Evolutionary conservation across 1,139 yeast species (phyloP), one percentile per base, ranked within the genome.

Genomic region (Hemisphaericaspora xylanilytica): DNA sequence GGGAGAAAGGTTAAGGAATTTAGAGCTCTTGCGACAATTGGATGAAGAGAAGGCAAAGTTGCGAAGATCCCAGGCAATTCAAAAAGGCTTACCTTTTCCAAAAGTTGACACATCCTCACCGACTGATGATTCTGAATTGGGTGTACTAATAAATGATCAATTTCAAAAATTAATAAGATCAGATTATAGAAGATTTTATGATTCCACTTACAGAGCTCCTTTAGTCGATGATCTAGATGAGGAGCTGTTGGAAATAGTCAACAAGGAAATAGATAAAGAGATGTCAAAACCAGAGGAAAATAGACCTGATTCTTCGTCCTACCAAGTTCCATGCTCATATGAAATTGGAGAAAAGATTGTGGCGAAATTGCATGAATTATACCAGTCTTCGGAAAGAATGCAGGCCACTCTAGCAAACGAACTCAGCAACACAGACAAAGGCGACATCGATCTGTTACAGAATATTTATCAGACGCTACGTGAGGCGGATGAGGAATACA

Each of bases 1-100:
- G 9, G 60, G 61, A 1, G 65, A 59, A 35, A 40, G 53, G 25
- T 28, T 54, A 13, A 44, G 62, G 29, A 52, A 55, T 27, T 43
- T 63, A 32, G 59, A 59, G 37, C 44, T 62, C 2, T 46, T 64
- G 28, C 51, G 55, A 21, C 53, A 56, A 41, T 53, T 63, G 3
- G 63, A 59, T 15, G 62, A 52, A 13, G 63, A 59, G 36, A 57
- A 55, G 38, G 57, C 63, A 2, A 55, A 58, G 35, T 46, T 58
- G 12, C 53, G 77, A 39, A 52, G 75, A 36, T 76, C 87, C 0
- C 74, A 67, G 44, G 83, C 67, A 0, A 58, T 80, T 0, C 80
- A 76, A 46, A 54, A 59, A 34, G 72, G 65, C 0, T 61, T 82
- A n/a, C 69, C 73, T 0, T 61, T 82, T 9, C 86, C 87, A 0